These are phyloP conservation scores for Talaromyces stipitatus DNA, from an alignment of 495 filamentous ascomycete species.

Conservation along the genomic window DNA sequence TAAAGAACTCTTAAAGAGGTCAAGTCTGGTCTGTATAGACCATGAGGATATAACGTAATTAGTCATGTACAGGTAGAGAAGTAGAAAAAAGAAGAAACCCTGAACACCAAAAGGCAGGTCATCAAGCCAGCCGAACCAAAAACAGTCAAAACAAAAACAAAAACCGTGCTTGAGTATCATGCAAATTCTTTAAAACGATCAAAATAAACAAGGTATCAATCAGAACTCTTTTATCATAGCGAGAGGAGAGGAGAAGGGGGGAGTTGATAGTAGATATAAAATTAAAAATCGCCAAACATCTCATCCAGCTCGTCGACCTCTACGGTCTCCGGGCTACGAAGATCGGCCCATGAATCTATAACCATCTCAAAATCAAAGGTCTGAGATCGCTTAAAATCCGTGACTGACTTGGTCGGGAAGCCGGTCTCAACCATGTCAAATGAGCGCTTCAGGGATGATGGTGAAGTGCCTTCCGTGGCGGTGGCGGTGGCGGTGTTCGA, in stretches of 20 bases:
- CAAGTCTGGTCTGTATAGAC: background rate
- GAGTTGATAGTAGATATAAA: background rate
- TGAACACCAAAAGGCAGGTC: background rate
- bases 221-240: background rate
- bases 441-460: constrained; percentile 32
- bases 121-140: background rate
- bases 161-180: background rate
- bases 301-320: constrained; percentile 91
- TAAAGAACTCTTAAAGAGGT: background rate
- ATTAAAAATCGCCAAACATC: constrained; percentile 54
- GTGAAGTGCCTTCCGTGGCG: constrained; percentile 21
- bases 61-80: constrained; percentile 2
- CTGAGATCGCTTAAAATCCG: background rate
- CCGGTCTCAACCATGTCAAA: constrained; percentile 42
- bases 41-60: background rate
- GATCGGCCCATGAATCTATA: constrained; percentile 49
- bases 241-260: background rate
- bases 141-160: background rate
- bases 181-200: background rate
- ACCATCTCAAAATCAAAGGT: constrained; percentile 21
- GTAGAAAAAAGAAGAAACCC: background rate
- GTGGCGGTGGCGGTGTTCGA: constrained; percentile 2
- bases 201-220: constrained; percentile 4
- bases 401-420: constrained; percentile 42
- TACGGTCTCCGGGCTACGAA: constrained; percentile 78